Evolutionary conservation across 2,329 filamentous ascomycete species (phyloP).

Genomic region (Talaromyces sp.): DNA sequence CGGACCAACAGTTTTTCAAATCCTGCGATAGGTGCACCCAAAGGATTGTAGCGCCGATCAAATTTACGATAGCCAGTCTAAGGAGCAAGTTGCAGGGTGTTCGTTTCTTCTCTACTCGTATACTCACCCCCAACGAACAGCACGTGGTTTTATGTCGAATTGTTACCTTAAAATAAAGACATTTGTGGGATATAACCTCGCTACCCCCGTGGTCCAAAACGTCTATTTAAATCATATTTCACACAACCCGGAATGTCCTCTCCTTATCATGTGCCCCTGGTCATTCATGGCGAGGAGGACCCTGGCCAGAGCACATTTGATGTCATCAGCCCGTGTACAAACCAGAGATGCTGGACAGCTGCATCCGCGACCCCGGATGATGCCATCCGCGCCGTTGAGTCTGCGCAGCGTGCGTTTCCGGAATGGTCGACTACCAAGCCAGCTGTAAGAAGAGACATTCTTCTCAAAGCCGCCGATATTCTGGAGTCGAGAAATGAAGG

Average conservation of each 20-base stretch:
- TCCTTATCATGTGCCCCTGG: conserved; percentile 22
- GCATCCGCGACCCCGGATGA: conserved; percentile 45
- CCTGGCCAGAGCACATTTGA: conserved; percentile 24
- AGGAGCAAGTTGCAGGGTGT: no score
- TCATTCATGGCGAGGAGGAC: conserved; percentile 34
- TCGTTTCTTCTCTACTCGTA: no score
- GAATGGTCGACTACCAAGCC: conserved; percentile 61
- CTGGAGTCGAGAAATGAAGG: conserved; percentile 41
- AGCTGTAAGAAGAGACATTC: conserved; percentile 58
- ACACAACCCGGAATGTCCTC: neutral
- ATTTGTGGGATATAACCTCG: no score
- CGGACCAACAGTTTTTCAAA: no score
- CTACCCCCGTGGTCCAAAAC: no score
- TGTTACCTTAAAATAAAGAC: no score
- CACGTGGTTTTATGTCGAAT: no score
- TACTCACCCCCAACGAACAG: no score
- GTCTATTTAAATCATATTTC: neutral
- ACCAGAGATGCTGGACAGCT: conserved; percentile 48
- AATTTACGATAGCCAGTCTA: no score
- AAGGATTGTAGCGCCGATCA: no score
- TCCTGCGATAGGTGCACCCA: no score
- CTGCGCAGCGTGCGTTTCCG: conserved; percentile 59
- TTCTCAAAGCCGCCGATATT: conserved; percentile 63
- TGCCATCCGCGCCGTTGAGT: conserved; percentile 42
- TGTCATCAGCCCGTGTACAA: conserved; percentile 50